Conservation (phyloP, 805 yeast genomes). For the Candida vartiovaarae region DNA sequence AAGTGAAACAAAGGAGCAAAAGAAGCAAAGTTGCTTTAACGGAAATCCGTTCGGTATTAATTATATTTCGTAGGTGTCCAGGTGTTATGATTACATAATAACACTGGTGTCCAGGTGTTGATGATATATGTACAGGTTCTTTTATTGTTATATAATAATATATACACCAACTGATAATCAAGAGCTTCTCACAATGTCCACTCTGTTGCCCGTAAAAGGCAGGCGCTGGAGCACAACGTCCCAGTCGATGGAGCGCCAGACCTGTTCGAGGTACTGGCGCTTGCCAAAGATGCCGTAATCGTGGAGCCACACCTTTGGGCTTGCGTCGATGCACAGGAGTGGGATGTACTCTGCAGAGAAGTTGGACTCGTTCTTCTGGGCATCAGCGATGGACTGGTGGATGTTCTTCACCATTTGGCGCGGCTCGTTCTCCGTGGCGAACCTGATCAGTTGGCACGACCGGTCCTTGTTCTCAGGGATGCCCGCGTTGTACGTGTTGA, state of each 20-base stretch:
- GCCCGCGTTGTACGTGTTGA: constrained; percentile 88
- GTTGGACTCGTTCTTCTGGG: constrained; percentile 25
- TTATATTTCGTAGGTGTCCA: too few relatives aligned
- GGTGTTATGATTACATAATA: too few relatives aligned
- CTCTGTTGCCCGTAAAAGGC: constrained; percentile 1
- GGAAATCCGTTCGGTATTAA: too few relatives aligned
- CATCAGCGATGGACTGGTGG: constrained; percentile 30
- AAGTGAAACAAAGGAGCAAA: too few relatives aligned
- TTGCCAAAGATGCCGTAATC: constrained; percentile 80
- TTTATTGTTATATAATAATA: too few relatives aligned
- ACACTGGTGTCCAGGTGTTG: too few relatives aligned
- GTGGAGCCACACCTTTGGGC: constrained; percentile 59
- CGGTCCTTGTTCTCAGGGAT: constrained; percentile 63
- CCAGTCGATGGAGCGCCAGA: constrained; percentile 73
- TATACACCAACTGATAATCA: too few relatives aligned
- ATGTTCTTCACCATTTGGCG: constrained; percentile 8
- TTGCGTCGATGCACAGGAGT: constrained; percentile 61
- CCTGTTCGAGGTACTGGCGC: constrained; percentile 51
- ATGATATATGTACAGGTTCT: too few relatives aligned
- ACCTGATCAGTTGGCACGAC: constrained; percentile 31
- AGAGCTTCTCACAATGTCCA: too few relatives aligned
- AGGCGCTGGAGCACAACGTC: constrained; percentile 40
- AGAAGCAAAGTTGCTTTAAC: too few relatives aligned
- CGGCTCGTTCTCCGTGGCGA: constrained; percentile 10
- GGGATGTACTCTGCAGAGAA: constrained; percentile 39